Evolutionary conservation across 1,284 basidiomycete genomes (phyloP).

Genomic region (Cryptococcus hybrid): DNA sequence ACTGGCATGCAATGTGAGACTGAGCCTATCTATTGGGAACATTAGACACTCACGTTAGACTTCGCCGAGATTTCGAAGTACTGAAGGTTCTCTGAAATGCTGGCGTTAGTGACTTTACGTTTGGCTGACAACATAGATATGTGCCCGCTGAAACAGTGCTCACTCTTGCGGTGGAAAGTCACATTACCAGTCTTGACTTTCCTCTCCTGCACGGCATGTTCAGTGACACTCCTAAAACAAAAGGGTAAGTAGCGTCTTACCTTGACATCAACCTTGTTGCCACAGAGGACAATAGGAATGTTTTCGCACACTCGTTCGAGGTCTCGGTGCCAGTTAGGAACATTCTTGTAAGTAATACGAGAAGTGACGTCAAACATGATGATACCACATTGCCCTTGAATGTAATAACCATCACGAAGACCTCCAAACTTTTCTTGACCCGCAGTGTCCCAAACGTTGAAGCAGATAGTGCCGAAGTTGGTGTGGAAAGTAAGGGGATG

Average conservation of each 20-base stretch:
- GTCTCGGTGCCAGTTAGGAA: constrained; percentile 99
- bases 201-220: constrained; percentile 68
- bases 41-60: constrained; percentile 63
- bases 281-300: constrained; percentile 98
- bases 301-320: constrained; percentile 99
- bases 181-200: constrained; percentile 99
- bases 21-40: not conserved
- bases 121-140: not conserved
- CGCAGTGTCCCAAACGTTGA: constrained; percentile 99
- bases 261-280: constrained; percentile 99
- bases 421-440: constrained; percentile 99
- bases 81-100: constrained; percentile 76
- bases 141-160: constrained; percentile 3
- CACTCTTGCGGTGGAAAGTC: constrained; percentile 98
- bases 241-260: constrained; percentile 52
- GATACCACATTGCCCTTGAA: constrained; percentile 99
- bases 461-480: constrained; percentile 98
- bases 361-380: constrained; percentile 99
- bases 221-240: not conserved
- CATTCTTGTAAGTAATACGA: constrained; percentile 99
- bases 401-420: constrained; percentile 96
- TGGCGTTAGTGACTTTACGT: not conserved
- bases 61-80: constrained; percentile 99
- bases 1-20: constrained; percentile 46
- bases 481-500: constrained; percentile 93